Base-by-base conservation (phyloP, 2,329 filamentous ascomycete species). In the Thielaviopsis ethacetica region DNA sequence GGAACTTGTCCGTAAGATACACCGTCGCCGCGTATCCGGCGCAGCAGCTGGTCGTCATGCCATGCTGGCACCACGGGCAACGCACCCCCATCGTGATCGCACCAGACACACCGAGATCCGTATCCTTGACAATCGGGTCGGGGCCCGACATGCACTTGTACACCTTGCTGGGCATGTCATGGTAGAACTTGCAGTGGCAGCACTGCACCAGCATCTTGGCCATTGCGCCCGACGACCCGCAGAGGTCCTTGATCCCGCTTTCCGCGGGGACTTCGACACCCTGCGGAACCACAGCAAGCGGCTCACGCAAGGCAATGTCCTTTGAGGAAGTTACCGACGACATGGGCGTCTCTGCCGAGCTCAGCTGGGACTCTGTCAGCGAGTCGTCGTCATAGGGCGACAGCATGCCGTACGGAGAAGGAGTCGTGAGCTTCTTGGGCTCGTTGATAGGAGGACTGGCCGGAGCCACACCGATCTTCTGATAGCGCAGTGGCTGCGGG, bases 51-150 rank as follows among this genome's bases (percentile, higher is more conserved):
- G 77, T 83, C 63, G 75, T 83, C 84, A 88, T 87, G 55, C 78
- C 77, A 70, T 88, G 85, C 51, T 74, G 73, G 67, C 85, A 88
- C 85, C 85, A 88, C 9, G 83, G 83, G 67, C 84, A 88, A 63
- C 78, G 80, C 26, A 85, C 79, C 65, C 76, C 79, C 63, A 82
- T 83, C 9, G 76, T 80, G 52, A 83, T 75, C 6, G 76, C 71
- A 1, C 80, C 80, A 50, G 75, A 75, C 51, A 81, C 79, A 0
- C 79, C 79, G 5, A 76, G 68, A 30, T 70, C 68, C 58, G 73
- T 72, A 54, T 79, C 76, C 57, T 75, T 74, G 13, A 83, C 72
- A 13, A 81, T 70, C 3, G 74, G 74, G 53, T 81, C 76, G 0
- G 80, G 79, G 62, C 77, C 77, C 5, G 77, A 76, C 80, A 84